Evolutionary conservation across 1,284 basidiomycete species (phyloP), one percentile per base, ranked within the genome.

Genomic region (Tranzscheliella williamsii): DNA sequence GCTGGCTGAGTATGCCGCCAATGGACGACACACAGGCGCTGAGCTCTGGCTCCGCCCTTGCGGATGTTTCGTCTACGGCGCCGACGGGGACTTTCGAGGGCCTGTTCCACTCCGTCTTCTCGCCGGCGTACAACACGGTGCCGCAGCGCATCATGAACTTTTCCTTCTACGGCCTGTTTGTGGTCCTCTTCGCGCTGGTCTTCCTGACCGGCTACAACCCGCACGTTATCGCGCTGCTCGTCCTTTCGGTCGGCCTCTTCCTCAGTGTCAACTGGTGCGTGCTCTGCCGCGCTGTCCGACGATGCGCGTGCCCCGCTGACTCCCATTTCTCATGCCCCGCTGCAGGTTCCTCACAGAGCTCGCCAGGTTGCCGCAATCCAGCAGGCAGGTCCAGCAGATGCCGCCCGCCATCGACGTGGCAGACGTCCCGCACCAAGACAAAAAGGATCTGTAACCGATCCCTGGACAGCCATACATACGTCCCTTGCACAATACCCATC

Each of bases 141-240:
- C 65, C 67, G 39, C 67, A 70, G 30, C 37, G 45, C 3, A 45
- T 71, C 34, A 80, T 79, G 79, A 73, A 75, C 47, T 58, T 58
- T 27, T 73, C 75, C 24, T 80, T 80, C 68, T 75, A 76, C 54
- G 78, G 66, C 5, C 72, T 80, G 16, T 77, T 79, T 22, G 33
- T 69, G 16, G 74, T 73, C 13, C 65, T 80, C 13, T 35, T 53
- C 31, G 65, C 50, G 7, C 65, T 80, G 27, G 38, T 75, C 13
- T 42, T 74, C 26, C 48, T 75, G 12, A 77, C 79, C 1, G 45
- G 66, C 2, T 74, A 70, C 21, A 79, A 78, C 40, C 30, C 63
- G 9, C 79, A 80, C 41, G 78, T 80, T 13, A 38, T 78, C 15
- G 72, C 71, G 1, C 56, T 80, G 0, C 48, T 79, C 6, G 43